phyloP scores from a whole-genome alignment of 179 eudicot genomes.

The Carnegiea gigantea region DNA sequence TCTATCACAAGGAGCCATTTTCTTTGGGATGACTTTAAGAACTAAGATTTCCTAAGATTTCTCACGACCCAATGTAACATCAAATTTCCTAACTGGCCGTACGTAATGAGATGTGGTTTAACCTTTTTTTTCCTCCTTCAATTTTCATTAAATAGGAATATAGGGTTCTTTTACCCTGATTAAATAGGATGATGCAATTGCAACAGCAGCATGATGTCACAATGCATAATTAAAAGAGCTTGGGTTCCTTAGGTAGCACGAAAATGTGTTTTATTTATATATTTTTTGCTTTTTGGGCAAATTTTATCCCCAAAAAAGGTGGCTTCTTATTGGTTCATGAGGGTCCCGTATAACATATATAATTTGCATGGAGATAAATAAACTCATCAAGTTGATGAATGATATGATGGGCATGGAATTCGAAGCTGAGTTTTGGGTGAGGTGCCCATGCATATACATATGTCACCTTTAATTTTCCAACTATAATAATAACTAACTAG shows the following conservation, averaged over 20 bases:
- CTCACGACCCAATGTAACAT: neutral
- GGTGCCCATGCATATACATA: constrained; percentile 12
- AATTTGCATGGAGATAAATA: neutral
- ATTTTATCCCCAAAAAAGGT: too few relatives aligned
- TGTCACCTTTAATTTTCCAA: neutral
- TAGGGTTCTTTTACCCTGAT: neutral
- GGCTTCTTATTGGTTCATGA: neutral
- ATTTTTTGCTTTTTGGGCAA: too few relatives aligned
- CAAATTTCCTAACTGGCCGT: neutral
- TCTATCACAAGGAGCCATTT: too few relatives aligned
- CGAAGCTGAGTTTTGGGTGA: neutral
- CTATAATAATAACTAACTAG: neutral
- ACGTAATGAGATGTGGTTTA: neutral
- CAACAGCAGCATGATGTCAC: constrained; percentile 6
- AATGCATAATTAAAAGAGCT: neutral
- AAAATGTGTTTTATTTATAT: neutral
- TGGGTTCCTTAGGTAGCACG: neutral
- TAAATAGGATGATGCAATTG: neutral
- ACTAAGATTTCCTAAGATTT: too few relatives aligned
- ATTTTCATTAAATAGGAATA: too few relatives aligned
- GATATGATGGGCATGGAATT: neutral
- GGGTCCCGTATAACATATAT: too few relatives aligned
- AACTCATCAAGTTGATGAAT: neutral
- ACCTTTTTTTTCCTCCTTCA: neutral
- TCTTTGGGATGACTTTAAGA: too few relatives aligned